Conservation (phyloP, 805 yeast genomes). For the Metschnikowia dekortorum region DNA sequence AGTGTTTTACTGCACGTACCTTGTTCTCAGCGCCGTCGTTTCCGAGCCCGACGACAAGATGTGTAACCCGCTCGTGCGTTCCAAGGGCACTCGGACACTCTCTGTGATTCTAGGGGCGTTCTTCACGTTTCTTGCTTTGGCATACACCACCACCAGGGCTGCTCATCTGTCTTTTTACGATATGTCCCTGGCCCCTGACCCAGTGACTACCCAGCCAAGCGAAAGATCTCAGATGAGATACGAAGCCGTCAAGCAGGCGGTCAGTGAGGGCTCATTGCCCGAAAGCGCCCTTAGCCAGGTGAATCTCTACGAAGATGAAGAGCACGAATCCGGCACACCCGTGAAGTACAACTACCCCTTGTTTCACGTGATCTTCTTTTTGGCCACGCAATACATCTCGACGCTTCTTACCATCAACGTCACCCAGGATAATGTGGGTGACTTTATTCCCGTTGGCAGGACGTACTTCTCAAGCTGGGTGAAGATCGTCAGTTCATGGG, state of each 20-base stretch:
- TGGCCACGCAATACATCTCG: slow-evolving; percentile 97
- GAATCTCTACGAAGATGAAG: slow-evolving; percentile 51
- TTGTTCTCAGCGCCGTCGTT: slow-evolving; percentile 87
- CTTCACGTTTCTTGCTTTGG: slow-evolving; percentile 91
- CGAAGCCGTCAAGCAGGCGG: slow-evolving; percentile 89
- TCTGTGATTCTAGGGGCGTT: slow-evolving; percentile 86
- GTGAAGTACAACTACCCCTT: slow-evolving; percentile 82
- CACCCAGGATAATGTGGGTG: slow-evolving; percentile 75
- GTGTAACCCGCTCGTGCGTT: slow-evolving; percentile 90
- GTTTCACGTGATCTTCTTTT: slow-evolving; percentile 86
- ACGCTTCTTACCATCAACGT: slow-evolving; percentile 90
- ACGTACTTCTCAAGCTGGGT: slow-evolving; percentile 96
- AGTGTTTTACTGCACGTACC: slow-evolving; percentile 84
- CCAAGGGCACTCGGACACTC: slow-evolving; percentile 84
- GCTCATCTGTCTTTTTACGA: slow-evolving; percentile 60
- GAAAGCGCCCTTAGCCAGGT: slow-evolving; percentile 81
- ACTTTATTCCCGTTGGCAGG: slow-evolving; percentile 94
- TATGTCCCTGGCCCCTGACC: slow-evolving; percentile 31
- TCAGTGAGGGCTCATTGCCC: slow-evolving; percentile 93
- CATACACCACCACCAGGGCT: slow-evolving; percentile 95
- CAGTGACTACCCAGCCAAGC: slow-evolving; percentile 38
- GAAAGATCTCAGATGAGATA: slow-evolving; percentile 71
- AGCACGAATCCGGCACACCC: slow-evolving; percentile 26
- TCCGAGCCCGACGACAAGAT: slow-evolving; percentile 92
- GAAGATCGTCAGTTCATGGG: slow-evolving; percentile 88